Evolutionary conservation across 345 rosid genomes (phyloP).

Genomic region (Brassica juncea): DNA sequence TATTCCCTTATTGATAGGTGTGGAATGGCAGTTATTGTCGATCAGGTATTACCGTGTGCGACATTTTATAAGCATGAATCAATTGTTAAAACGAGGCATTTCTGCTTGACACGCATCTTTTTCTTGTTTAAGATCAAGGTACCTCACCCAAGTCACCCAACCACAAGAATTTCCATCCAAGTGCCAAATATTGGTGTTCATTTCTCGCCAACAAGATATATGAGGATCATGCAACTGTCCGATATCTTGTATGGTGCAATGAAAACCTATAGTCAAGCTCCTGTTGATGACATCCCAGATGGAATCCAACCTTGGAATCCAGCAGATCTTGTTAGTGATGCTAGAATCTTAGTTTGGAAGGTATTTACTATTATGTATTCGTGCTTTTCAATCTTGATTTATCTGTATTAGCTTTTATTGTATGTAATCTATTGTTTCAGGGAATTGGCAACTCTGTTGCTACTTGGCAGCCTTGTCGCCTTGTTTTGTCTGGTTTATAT

Average conservation of each 20-base stretch:
- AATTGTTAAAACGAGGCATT: conserved; percentile 24
- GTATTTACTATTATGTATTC: conserved; percentile 43
- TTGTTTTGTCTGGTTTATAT: conserved; percentile 80
- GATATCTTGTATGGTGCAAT: conserved; percentile 57
- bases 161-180: conserved; percentile 88
- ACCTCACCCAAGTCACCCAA: conserved; percentile 80
- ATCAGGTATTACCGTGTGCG: conserved; percentile 63
- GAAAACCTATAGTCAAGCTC: conserved; percentile 66
- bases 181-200: conserved; percentile 96
- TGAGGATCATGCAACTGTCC: conserved; percentile 70
- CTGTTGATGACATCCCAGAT: conserved; percentile 60
- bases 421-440: conserved; percentile 45
- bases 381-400: conserved; percentile 32
- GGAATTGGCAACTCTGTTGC: conserved; percentile 96
- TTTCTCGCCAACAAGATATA: conserved; percentile 83
- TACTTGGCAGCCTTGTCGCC: conserved; percentile 90
- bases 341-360: conserved; percentile 94
- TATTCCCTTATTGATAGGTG: conserved; percentile 92
- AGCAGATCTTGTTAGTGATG: conserved; percentile 70
- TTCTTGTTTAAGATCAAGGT: conserved; percentile 70
- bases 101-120: conserved; percentile 21
- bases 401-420: conserved; percentile 25
- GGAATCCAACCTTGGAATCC: conserved; percentile 64
- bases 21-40: conserved; percentile 95
- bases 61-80: conserved; percentile 22